Base-by-base conservation (phyloP, 805 yeast species). In the Nakazawaea peltata region DNA sequence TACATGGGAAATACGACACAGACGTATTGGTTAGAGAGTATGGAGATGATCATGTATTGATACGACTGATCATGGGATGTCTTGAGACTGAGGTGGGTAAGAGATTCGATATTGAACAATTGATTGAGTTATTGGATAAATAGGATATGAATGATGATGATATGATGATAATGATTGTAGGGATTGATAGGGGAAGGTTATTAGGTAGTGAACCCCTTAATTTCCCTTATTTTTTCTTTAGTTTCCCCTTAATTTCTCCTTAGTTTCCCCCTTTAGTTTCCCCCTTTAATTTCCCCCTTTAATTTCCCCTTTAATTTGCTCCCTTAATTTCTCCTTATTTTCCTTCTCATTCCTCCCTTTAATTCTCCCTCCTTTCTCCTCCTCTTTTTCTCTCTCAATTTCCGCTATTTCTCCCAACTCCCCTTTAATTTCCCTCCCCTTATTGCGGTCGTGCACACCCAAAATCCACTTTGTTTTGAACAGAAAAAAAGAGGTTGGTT, bases 1-100 rank as follows among this genome's bases (percentile, higher is more conserved):
- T 76, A 21, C 70, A 79, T 4, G 90, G 84, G 2, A 70, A 71
- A 40, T 82, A 65, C 53, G 74, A 78, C 45, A 46, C 46, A n/a
- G 54, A 53, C 3, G 59, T 66, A 4, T 54, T 82, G 13, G 5
- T 4, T 9, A 21, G n/a, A n/a, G 5, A 12, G 8, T 21, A 19
- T 26, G 18, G 22, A 21, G n/a, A 4, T 4, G 4, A 13, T 6
- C 10, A n/a, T 21, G 11, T 5, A 18, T 13, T 28, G 4, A 27
- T 49, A 26, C 54, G 54, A 8, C 54, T 73, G 4, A 59, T 80
- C 2, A 43, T 48, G 17, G 78, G 81, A 3, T 77, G 85, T 45
- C 59, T 82, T 45, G 63, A 63, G 15, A 56, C 59, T 33, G 70
- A 77, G 44, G 54, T 69, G 21, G 59, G 67, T n/a, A 57, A 64